Conservation (phyloP, 805 yeast species). For the Groenewaldozyma tartarivorans region DNA sequence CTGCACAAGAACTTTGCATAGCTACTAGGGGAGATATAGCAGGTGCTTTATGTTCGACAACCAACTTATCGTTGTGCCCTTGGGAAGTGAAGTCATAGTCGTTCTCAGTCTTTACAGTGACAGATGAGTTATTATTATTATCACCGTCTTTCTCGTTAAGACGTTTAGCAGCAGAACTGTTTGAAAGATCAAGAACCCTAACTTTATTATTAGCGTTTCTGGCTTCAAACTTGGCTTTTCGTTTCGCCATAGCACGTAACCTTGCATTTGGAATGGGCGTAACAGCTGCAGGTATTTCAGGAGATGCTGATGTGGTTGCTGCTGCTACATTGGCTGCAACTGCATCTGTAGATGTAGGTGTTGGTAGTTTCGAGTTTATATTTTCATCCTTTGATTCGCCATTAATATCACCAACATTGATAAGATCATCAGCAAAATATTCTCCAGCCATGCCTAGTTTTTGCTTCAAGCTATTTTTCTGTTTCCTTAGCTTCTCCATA, state of each 20-base stretch:
- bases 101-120: slow-evolving; percentile 13
- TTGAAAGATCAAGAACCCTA: slow-evolving; percentile 25
- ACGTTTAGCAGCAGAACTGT: slow-evolving; percentile 21
- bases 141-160: slow-evolving; percentile 22
- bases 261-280: slow-evolving; percentile 81
- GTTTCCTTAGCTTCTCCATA: slow-evolving; percentile 41
- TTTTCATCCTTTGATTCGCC: slow-evolving; percentile 11
- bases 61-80: slow-evolving; percentile 69
- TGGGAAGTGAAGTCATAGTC: slow-evolving; percentile 61
- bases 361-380: slow-evolving; percentile 10
- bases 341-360: slow-evolving; percentile 11
- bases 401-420: slow-evolving; percentile 24
- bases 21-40: slow-evolving; percentile 59
- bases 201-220: slow-evolving; percentile 43
- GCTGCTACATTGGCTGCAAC: neutral
- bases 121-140: slow-evolving; percentile 23
- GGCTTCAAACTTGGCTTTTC: slow-evolving; percentile 23
- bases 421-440: slow-evolving; percentile 28
- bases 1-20: slow-evolving; percentile 61
- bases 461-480: slow-evolving; percentile 35
- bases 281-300: slow-evolving; percentile 10
- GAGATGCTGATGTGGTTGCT: slow-evolving; percentile 7
- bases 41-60: slow-evolving; percentile 64
- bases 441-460: slow-evolving; percentile 37
- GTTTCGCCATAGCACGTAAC: slow-evolving; percentile 64